Evolutionary conservation across 805 yeast genomes (phyloP), one percentile per base, ranked within the genome.

Genomic region (Kurtzmaniella cleridarum): DNA sequence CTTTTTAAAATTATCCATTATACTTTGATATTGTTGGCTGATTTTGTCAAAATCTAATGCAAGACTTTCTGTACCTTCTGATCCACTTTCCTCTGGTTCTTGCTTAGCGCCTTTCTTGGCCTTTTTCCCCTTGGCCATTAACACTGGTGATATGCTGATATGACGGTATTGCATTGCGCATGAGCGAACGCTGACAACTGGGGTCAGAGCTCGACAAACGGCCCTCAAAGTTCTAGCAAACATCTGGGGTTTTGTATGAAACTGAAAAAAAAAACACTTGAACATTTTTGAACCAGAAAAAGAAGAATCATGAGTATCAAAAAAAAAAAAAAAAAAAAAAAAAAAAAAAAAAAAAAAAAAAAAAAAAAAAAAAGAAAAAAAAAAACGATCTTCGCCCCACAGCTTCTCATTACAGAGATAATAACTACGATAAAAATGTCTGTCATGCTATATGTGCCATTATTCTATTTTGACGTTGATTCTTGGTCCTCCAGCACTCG

Each of bases 1-100:
- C 44, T 75, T 77, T 36, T 71, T 64, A 53, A 80, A 83, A 30
- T 61, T 55, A 1, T 73, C 78, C 7, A 83, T 46, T 1, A 81
- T 62, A 9, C 61, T 57, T 24, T 73, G 64, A 50, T 77, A 81
- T 36, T 66, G 62, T 2, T 44, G 31, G 27, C 68, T 71, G 13
- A 72, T 60, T 26, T 62, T 71, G 11, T 53, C 55, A 49, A 69
- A 47, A 53, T 66, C 50, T 38, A 53, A 59, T 53, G 41, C 47
- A 23, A 54, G 52, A n/a, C 40, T 41, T n/a, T 36, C 47, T 26
- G 16, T 38, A 11, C 39, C 49, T 16, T 44, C 52, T 18, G 24
- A 39, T 16, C 34, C 47, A 29, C 41, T 48, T n/a, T 43, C 46
- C 2, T 36, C 45, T 7, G 32, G 38, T 5, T 29, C 44, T 35